Conservation (phyloP, 768 basidiomycete genomes). For the Leccinum subgranulosum region DNA sequence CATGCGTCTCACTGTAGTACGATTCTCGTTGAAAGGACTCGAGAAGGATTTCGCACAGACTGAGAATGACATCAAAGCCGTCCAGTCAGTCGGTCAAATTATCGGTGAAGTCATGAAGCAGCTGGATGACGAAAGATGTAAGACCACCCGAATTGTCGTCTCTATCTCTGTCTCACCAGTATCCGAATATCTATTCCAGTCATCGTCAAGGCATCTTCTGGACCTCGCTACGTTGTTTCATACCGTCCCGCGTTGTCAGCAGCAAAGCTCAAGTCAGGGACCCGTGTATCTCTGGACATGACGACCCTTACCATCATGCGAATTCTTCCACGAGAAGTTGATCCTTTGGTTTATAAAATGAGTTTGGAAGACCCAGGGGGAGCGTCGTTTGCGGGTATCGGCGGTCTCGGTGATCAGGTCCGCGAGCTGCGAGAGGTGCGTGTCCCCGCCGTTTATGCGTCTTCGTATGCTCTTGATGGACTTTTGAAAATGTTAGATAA, state of each 20-base stretch:
- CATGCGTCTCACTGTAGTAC: constrained; percentile 49
- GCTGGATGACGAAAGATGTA: constrained; percentile 95
- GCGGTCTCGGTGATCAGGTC: constrained; percentile 94
- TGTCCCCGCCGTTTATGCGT: constrained; percentile 18
- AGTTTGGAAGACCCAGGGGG: constrained; percentile 96
- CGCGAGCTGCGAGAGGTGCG: constrained; percentile 92
- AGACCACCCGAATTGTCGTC: constrained; percentile 27
- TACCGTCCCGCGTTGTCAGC: constrained; percentile 92
- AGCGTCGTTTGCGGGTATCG: constrained; percentile 94
- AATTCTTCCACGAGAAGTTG: constrained; percentile 94
- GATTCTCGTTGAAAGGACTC: constrained; percentile 86
- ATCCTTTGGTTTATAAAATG: constrained; percentile 99
- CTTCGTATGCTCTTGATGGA: not conserved
- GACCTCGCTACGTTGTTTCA: constrained; percentile 97
- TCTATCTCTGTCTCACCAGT: not conserved
- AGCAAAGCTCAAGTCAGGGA: constrained; percentile 87
- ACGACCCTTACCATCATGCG: constrained; percentile 99
- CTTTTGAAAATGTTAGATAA: constrained; percentile 54
- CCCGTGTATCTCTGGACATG: constrained; percentile 98
- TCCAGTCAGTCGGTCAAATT: constrained; percentile 98
- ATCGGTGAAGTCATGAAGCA: constrained; percentile 99
- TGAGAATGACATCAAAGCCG: constrained; percentile 98
- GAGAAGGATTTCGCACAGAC: constrained; percentile 92
- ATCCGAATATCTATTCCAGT: constrained; percentile 42
- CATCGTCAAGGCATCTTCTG: constrained; percentile 98